Evolutionary conservation across 2,329 filamentous ascomycete species (phyloP), one percentile per base, ranked within the genome.

Genomic region (Penicillium sp.): DNA sequence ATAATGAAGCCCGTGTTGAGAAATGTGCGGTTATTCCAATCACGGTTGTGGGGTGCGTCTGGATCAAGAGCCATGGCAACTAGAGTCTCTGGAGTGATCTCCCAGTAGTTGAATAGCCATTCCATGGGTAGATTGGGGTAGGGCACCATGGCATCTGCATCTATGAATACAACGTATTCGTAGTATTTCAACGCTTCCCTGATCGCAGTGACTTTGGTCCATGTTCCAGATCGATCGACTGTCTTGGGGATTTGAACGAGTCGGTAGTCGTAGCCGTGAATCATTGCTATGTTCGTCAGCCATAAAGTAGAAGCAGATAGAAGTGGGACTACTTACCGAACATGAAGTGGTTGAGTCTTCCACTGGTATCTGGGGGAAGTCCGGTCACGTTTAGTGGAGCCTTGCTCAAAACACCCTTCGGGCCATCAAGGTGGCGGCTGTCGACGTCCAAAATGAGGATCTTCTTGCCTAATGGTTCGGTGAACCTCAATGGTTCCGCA

Each of bases 31-130:
- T 73, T 73, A 35, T 71, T 67, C 49, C 66, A 68, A 58, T 79
- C 77, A 36, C 57, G 67, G 63, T 80, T 79, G 31, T 71, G 66
- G 2, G 57, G 64, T 52, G 70, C 68, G 59, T 77, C 70, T 7
- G 79, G 78, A 51, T 82, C 80, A 55, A 77, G 70, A 38, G 79
- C 75, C 72, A 81, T 77, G 55, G 80, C 77, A 53, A 80, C 66
- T 13, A 79, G 71, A 0, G 77, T 80, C 2, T 74, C 63, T 0
- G 66, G 59, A 10, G 67, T 71, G 48, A 80, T 70, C 53, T 76
- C 72, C 79, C 79, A 81, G 41, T 77, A 72, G 62, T 79, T 79
- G 64, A 82, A 73, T 7, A 82, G 72, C 75, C 78, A 81, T 67
- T 82, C 79, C 17, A 81, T 57, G 3, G 79, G 79, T 0, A 82